phyloP scores from a whole-genome alignment of 2,329 filamentous ascomycete species.

The Talaromyces piceae region DNA sequence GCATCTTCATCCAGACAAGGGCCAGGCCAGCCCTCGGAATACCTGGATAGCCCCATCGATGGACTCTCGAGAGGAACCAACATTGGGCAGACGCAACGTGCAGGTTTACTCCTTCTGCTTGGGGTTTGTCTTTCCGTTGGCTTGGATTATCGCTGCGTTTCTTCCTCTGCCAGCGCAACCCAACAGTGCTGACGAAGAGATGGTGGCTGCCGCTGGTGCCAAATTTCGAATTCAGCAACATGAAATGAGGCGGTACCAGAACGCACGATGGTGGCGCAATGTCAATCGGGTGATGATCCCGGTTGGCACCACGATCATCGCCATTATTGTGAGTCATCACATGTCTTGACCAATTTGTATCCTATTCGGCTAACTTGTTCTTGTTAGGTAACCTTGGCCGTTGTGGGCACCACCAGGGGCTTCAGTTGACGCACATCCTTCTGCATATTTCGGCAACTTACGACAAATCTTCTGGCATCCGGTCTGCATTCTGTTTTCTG shows the following conservation, averaged over 20 bases:
- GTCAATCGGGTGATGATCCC: conserved; percentile 56
- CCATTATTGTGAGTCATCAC: conserved; percentile 44
- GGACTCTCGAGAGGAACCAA: conserved; percentile 55
- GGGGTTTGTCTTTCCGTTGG: conserved; percentile 75
- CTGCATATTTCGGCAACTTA: neutral
- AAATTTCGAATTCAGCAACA: conserved; percentile 37
- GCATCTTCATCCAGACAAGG: conserved; percentile 59
- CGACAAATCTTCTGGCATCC: no score
- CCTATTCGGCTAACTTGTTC: neutral
- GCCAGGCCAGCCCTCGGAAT: conserved; percentile 48
- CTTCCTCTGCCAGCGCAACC: conserved; percentile 61
- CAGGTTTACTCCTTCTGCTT: conserved; percentile 68
- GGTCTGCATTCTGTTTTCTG: neutral
- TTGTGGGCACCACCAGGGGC: conserved; percentile 12
- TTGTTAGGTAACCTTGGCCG: conserved; percentile 11
- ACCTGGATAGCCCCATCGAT: conserved; percentile 69
- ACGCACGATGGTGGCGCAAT: conserved; percentile 58
- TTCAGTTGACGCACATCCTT: conserved; percentile 2
- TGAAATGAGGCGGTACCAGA: conserved; percentile 47
- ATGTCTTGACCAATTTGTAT: neutral
- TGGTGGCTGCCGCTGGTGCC: conserved; percentile 37
- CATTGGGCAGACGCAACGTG: conserved; percentile 60
- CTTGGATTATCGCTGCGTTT: conserved; percentile 73
- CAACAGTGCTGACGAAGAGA: conserved; percentile 46
- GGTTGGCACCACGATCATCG: conserved; percentile 49